Percentiles rank a stretch among this genome's conserved stretches.
Evolutionary conservation across 2,329 filamentous ascomycete species (phyloP).

Genomic region (Penicillium corylophilum): DNA sequence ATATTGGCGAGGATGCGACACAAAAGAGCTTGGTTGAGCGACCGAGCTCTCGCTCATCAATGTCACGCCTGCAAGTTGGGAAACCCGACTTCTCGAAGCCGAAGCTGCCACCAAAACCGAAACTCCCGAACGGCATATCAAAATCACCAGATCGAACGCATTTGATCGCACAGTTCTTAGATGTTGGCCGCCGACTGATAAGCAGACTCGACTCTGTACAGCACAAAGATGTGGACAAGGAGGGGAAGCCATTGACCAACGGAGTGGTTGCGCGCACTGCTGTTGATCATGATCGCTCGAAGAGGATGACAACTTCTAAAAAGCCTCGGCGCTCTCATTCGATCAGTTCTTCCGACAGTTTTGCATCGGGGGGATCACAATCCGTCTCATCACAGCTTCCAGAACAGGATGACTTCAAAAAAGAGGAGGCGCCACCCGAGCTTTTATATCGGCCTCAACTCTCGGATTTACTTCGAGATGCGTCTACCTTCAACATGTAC

Average conservation of each 20-base stretch:
- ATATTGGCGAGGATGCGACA: slow-evolving; percentile 54
- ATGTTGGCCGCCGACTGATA: slow-evolving; percentile 39
- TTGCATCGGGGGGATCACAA: slow-evolving; percentile 21
- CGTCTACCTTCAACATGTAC: slow-evolving; percentile 49
- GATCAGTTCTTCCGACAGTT: slow-evolving; percentile 23
- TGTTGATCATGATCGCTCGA: slow-evolving; percentile 31
- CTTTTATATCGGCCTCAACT: slow-evolving; percentile 51
- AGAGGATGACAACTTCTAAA: slow-evolving; percentile 26
- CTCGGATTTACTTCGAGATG: slow-evolving; percentile 52
- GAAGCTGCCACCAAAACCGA: slow-evolving; percentile 19
- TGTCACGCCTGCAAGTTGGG: slow-evolving; percentile 42
- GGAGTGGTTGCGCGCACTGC: slow-evolving; percentile 30
- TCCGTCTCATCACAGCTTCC: slow-evolving; percentile 21
- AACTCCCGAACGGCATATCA: slow-evolving; percentile 8
- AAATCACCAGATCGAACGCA: slow-evolving; percentile 36
- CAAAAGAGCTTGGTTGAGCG: slow-evolving; percentile 39
- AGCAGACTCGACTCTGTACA: slow-evolving; percentile 31
- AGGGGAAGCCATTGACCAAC: slow-evolving; percentile 20
- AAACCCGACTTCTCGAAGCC: slow-evolving; percentile 35
- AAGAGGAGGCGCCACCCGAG: slow-evolving; percentile 32
- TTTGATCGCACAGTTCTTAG: slow-evolving; percentile 39
- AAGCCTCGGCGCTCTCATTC: slow-evolving; percentile 16
- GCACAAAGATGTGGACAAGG: slow-evolving; percentile 14
- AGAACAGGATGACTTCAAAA: slow-evolving; percentile 26
- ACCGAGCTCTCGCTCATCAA: slow-evolving; percentile 45